phyloP scores from a whole-genome alignment of 306 rosid genomes.

The Carpinus viminea region DNA sequence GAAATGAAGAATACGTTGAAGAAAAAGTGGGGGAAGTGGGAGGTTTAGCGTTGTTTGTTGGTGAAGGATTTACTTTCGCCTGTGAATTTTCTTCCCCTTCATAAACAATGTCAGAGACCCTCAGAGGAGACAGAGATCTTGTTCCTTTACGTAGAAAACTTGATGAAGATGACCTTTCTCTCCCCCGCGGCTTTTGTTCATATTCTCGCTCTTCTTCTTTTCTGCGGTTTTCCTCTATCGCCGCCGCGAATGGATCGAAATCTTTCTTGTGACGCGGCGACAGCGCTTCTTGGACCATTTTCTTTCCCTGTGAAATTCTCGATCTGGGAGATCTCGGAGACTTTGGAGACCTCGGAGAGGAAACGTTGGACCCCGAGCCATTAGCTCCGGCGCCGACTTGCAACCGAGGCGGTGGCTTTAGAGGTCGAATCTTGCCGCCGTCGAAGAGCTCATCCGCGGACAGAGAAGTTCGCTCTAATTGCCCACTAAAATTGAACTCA shows the following conservation, averaged over 20 bases:
- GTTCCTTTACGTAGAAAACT: conserved; percentile 49
- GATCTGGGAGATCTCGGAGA: conserved; percentile 29
- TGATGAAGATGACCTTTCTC: conserved; percentile 30
- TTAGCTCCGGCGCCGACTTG: conserved; percentile 22
- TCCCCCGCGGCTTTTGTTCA: conserved; percentile 39
- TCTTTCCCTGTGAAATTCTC: conserved; percentile 40
- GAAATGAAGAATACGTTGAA: conserved; percentile 46
- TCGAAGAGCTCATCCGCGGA: conserved; percentile 86
- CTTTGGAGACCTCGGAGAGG: conserved; percentile 42
- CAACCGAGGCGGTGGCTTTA: conserved; percentile 56
- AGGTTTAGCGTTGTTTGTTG: conserved; percentile 36
- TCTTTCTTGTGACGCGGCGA: conserved; percentile 42
- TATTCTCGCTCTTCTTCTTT: conserved; percentile 5
- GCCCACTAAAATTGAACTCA: conserved; percentile 61
- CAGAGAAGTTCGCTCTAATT: conserved; percentile 41
- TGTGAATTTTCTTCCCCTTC: conserved; percentile 36
- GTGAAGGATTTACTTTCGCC: conserved; percentile 33
- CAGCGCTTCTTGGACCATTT: conserved; percentile 37
- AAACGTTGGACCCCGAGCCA: conserved; percentile 19
- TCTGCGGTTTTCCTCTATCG: conserved; percentile 39
- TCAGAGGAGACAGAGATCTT: conserved; percentile 74
- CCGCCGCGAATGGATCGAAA: conserved; percentile 53
- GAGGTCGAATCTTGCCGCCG: conserved; percentile 72
- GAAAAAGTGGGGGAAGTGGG: conserved; percentile 30
- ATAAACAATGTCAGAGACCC: conserved; percentile 57